phyloP scores from a whole-genome alignment of 2,329 filamentous ascomycete species.

The Colletotrichum sp. region DNA sequence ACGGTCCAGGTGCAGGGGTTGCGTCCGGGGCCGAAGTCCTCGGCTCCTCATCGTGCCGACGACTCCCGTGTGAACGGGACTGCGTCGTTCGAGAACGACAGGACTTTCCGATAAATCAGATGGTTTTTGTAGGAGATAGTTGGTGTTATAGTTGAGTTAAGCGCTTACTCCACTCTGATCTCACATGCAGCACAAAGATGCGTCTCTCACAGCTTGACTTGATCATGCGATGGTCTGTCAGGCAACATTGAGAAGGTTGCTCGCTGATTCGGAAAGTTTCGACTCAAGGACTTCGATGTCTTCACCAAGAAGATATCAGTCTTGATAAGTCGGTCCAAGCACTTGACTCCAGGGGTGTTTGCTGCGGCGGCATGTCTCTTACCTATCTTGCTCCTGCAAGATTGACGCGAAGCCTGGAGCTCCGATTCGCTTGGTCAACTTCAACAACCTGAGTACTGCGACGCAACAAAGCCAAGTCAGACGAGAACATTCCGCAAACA shows the following conservation, averaged over 20 bases:
- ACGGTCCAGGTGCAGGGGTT: background rate
- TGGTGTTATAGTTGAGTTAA: background rate
- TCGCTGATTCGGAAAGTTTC: background rate
- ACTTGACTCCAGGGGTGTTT: background rate
- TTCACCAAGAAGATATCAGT: background rate
- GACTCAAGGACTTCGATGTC: background rate
- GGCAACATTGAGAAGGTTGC: background rate
- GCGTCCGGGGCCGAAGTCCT: background rate
- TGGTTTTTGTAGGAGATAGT: accelerated
- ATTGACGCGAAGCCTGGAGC: background rate
- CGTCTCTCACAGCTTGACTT: background rate
- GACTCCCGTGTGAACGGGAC: background rate
- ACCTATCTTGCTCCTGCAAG: background rate
- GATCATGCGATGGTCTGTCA: background rate
- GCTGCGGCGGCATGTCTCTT: background rate
- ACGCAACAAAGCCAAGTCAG: accelerated
- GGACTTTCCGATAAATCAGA: background rate
- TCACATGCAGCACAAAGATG: background rate
- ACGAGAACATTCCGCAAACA: background rate
- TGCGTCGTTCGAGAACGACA: background rate
- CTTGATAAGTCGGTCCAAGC: accelerated
- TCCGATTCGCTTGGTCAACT: background rate
- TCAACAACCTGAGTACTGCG: background rate
- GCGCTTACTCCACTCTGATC: accelerated
- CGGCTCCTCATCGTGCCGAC: background rate